Conservation (phyloP, 2,329 filamentous ascomycete species). For the Lecanicillium sp. region DNA sequence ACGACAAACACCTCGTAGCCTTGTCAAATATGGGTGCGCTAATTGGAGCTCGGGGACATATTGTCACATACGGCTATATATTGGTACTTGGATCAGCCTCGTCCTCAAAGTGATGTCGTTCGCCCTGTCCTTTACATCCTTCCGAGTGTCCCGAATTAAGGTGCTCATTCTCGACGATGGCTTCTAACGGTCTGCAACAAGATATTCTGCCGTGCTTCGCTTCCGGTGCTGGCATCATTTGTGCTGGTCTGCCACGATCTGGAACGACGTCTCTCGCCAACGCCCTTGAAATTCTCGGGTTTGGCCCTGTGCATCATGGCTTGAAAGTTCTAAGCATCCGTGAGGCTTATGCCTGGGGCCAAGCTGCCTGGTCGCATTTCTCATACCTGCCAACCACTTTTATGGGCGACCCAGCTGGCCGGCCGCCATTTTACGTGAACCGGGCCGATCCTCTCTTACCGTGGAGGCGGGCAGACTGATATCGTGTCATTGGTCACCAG, state of each 20-base stretch:
- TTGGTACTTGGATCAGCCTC: too few relatives aligned
- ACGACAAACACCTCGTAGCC: too few relatives aligned
- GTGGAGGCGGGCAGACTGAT: slow-evolving; percentile 3
- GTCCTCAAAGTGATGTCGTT: too few relatives aligned
- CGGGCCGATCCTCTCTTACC: neutral
- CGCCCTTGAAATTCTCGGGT: slow-evolving; percentile 1
- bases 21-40: too few relatives aligned
- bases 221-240: slow-evolving; percentile 3
- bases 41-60: too few relatives aligned
- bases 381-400: neutral
- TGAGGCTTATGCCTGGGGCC: slow-evolving; percentile 4
- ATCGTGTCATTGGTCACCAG: slow-evolving; percentile 1
- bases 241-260: slow-evolving; percentile 3
- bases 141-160: too few relatives aligned
- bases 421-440: neutral
- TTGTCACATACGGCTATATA: too few relatives aligned
- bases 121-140: too few relatives aligned
- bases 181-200: neutral
- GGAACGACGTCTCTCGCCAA: slow-evolving; percentile 2
- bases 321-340: neutral
- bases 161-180: too few relatives aligned
- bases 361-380: slow-evolving; percentile 3
- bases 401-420: neutral
- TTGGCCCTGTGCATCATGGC: slow-evolving; percentile 4
- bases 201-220: neutral